phyloP scores from a whole-genome alignment of 75 land plant species.

The Selaginella tamariscina region DNA sequence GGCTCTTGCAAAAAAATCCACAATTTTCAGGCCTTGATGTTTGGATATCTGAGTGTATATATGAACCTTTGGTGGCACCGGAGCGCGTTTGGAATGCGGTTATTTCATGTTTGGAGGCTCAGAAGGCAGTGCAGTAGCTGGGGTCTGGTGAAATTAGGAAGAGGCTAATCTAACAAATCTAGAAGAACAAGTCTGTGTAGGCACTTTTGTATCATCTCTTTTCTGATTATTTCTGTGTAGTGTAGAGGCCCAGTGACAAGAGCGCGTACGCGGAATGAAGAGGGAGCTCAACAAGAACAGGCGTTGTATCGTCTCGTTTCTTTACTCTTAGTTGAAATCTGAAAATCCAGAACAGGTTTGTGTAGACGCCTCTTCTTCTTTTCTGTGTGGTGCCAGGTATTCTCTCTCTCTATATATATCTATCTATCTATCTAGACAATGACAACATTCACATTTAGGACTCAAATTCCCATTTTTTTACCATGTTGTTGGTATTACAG shows the following conservation, averaged over 20 bases:
- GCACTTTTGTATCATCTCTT: conserved; percentile 1
- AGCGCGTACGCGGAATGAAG: not conserved
- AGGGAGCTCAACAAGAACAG: conserved; percentile 1
- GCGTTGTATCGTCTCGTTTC: too few species aligned
- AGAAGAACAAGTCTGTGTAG: not conserved
- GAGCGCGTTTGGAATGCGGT: conserved; percentile 1
- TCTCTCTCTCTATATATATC: too few species aligned
- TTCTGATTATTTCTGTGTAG: not conserved
- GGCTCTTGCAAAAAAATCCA: not conserved
- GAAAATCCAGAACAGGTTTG: too few species aligned
- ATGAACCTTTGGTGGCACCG: conserved; percentile 3
- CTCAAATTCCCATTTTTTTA: too few species aligned
- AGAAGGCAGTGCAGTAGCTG: not conserved
- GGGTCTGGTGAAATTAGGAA: not conserved
- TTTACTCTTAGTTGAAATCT: too few species aligned
- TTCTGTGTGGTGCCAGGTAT: too few species aligned
- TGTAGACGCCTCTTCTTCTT: too few species aligned
- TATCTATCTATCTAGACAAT: too few species aligned
- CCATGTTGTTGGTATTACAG: too few species aligned
- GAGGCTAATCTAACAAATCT: not conserved
- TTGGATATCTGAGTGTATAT: not conserved
- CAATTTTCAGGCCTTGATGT: not conserved
- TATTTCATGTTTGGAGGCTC: not conserved
- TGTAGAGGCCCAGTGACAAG: not conserved
- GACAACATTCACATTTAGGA: too few species aligned